Conservation (phyloP, 495 filamentous ascomycete genomes). For the Xylaria intraflava region DNA sequence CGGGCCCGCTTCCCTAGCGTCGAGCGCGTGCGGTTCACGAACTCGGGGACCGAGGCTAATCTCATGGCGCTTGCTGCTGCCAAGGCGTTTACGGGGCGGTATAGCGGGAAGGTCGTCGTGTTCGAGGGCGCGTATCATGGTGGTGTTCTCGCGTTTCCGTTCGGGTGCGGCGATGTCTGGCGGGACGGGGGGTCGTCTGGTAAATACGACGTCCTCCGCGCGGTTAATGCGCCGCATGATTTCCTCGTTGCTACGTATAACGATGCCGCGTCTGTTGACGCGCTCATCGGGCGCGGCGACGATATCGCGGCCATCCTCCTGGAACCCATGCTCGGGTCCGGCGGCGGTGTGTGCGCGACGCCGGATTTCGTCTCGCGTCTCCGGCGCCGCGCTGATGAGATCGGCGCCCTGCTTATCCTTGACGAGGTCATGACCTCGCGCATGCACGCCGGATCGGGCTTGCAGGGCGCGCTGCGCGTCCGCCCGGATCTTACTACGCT, state of each 20-base stretch:
- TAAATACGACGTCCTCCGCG: constrained; percentile 2
- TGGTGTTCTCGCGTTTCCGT: constrained; percentile 36
- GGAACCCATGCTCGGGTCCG: constrained; percentile 53
- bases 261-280: constrained; percentile 33
- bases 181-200: not conserved
- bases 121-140: constrained; percentile 53
- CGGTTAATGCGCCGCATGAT: constrained; percentile 26
- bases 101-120: constrained; percentile 37
- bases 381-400: constrained; percentile 23
- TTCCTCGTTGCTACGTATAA: constrained; percentile 50
- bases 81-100: constrained; percentile 29
- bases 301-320: constrained; percentile 51
- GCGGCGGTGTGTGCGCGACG: constrained; percentile 42
- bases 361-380: constrained; percentile 38
- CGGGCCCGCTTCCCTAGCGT: constrained; percentile 36
- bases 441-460: constrained; percentile 38
- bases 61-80: constrained; percentile 41
- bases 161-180: constrained; percentile 13
- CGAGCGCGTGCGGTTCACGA: constrained; percentile 43
- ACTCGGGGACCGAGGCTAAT: constrained; percentile 51
- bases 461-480: constrained; percentile 36
- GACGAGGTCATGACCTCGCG: constrained; percentile 63
- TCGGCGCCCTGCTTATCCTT: constrained; percentile 49
- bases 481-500: constrained; percentile 54
- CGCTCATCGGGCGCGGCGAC: constrained; percentile 26